These are phyloP conservation scores for Phytophthora chlamydospora DNA, from an alignment of 352 stramenopile genomes.

Conservation along the genomic window DNA sequence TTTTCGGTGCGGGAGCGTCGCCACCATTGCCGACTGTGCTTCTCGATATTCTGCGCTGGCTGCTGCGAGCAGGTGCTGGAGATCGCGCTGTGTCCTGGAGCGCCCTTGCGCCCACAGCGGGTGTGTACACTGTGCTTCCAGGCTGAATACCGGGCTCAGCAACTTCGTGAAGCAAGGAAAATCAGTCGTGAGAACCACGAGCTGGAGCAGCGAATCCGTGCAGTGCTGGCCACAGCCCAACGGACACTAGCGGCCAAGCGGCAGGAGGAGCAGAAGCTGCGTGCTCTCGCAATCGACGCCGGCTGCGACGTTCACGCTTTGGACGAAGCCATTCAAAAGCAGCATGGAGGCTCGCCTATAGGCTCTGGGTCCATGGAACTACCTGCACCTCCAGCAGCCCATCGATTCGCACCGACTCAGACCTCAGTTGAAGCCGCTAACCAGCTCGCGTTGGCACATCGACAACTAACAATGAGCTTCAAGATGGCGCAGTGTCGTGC, in stretches of 20 bases:
- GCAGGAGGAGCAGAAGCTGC: slow-evolving; percentile 51
- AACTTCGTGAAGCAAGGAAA: slow-evolving; percentile 52
- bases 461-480: slow-evolving; percentile 73
- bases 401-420: slow-evolving; percentile 65
- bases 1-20: slow-evolving; percentile 56
- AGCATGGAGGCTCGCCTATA: slow-evolving; percentile 42
- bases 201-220: slow-evolving; percentile 57
- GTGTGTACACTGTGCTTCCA: slow-evolving; percentile 66
- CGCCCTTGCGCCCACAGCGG: slow-evolving; percentile 57
- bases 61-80: slow-evolving; percentile 60
- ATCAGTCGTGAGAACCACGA: slow-evolving; percentile 69
- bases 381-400: slow-evolving; percentile 50
- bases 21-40: slow-evolving; percentile 77
- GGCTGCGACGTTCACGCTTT: slow-evolving; percentile 57
- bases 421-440: slow-evolving; percentile 68
- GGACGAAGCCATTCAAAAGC: slow-evolving; percentile 52
- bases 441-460: slow-evolving; percentile 64
- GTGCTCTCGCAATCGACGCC: slow-evolving; percentile 41
- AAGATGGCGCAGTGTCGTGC: slow-evolving; percentile 67
- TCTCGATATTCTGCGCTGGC: slow-evolving; percentile 70
- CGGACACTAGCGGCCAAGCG: slow-evolving; percentile 40
- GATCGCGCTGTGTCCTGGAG: slow-evolving; percentile 65
- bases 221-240: slow-evolving; percentile 47
- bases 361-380: slow-evolving; percentile 47
- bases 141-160: slow-evolving; percentile 53